These are phyloP conservation scores for Ziziphus jujuba DNA, from an alignment of 306 rosid genomes.

Conservation along the genomic window DNA sequence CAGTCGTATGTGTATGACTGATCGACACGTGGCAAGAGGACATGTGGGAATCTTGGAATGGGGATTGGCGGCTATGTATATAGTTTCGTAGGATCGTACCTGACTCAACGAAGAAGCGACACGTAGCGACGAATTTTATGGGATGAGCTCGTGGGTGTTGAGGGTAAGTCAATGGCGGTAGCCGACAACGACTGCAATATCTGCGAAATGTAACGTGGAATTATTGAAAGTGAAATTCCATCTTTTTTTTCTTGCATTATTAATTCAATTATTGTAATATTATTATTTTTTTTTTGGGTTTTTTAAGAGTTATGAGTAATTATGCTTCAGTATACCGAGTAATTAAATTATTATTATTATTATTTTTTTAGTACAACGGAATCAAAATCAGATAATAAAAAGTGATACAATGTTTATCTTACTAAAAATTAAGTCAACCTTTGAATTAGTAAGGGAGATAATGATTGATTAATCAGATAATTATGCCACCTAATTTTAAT, in stretches of 20 bases:
- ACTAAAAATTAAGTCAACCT: neutral
- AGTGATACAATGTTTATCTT: no score
- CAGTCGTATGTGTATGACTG: neutral
- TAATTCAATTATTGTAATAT: constrained; percentile 22
- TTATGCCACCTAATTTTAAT: no score
- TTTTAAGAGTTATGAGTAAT: neutral
- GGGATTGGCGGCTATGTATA: constrained; percentile 25
- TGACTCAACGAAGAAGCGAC: constrained; percentile 15
- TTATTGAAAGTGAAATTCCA: constrained; percentile 7
- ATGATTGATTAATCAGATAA: no score
- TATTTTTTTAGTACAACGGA: no score
- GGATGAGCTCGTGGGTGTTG: constrained; percentile 36
- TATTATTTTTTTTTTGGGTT: neutral
- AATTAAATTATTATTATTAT: neutral
- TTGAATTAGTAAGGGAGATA: no score
- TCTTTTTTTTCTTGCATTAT: neutral
- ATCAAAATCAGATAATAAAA: no score
- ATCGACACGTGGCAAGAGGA: neutral
- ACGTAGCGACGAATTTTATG: constrained; percentile 32
- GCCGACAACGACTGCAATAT: constrained; percentile 40
- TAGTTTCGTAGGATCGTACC: neutral
- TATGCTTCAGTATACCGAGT: neutral
- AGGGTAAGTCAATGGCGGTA: constrained; percentile 27
- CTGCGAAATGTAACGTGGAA: constrained; percentile 30
- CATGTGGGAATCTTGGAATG: constrained; percentile 20